Conservation (phyloP, 192 early-diverging fungal genomes). For the Jimgerdemannia lactiflua region DNA sequence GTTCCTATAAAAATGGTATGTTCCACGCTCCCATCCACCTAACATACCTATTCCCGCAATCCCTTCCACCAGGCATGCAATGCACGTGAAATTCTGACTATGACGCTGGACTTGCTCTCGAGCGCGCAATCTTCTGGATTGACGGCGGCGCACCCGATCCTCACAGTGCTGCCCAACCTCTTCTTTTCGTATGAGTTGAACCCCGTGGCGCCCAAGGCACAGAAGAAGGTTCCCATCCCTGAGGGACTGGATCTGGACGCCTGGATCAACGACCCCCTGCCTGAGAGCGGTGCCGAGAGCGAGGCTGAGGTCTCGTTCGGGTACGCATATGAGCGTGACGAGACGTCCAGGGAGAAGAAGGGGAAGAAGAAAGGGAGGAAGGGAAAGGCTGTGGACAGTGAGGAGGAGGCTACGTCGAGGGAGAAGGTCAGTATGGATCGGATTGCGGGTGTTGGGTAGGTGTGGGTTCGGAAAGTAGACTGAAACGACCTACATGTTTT, state of each 20-base stretch:
- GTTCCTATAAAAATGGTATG: neutral
- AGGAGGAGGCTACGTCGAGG: slow-evolving; percentile 38
- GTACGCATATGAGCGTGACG: slow-evolving; percentile 7
- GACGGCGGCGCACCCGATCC: slow-evolving; percentile 38
- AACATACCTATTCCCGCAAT: neutral
- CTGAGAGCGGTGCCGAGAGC: slow-evolving; percentile 26
- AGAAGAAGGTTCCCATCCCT: slow-evolving; percentile 86
- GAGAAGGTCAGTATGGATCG: slow-evolving; percentile 31
- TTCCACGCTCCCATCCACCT: neutral
- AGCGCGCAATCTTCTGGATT: neutral
- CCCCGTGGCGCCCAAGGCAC: slow-evolving; percentile 87
- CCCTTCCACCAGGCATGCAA: slow-evolving; percentile 37
- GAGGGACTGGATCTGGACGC: slow-evolving; percentile 82
- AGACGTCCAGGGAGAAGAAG: slow-evolving; percentile 7
- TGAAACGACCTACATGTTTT: neutral
- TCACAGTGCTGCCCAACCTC: slow-evolving; percentile 55
- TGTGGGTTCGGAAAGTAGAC: neutral
- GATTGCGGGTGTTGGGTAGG: neutral
- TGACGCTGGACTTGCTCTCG: slow-evolving; percentile 30
- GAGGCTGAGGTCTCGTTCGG: slow-evolving; percentile 19
- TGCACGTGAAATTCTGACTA: slow-evolving; percentile 42
- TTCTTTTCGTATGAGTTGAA: slow-evolving; percentile 86
- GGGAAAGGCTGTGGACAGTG: slow-evolving; percentile 27
- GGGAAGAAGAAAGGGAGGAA: slow-evolving; percentile 20
- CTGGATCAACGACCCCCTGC: slow-evolving; percentile 75